Conservation (phyloP, 805 yeast genomes). For the Maudiozyma pseudohumilis region DNA sequence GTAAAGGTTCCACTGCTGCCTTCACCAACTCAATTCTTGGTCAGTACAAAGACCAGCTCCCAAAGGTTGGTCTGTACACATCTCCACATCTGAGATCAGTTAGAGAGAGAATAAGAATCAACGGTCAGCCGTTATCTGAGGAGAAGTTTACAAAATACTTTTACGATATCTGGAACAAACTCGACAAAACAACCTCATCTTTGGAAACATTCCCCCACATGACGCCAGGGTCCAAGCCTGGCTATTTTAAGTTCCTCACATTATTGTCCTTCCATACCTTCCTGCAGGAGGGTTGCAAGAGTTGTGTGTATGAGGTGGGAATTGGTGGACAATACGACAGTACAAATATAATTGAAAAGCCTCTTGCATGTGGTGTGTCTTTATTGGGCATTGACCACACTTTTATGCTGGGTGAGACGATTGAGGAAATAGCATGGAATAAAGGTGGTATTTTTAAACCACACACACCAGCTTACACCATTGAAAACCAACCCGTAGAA, state of each 20-base stretch:
- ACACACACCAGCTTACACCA: conserved; percentile 57
- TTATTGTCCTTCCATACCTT: conserved; percentile 86
- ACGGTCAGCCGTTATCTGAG: conserved; percentile 79
- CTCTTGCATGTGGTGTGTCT: conserved; percentile 78
- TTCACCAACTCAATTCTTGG: conserved; percentile 72
- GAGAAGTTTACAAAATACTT: conserved; percentile 77
- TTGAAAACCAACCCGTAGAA: conserved; percentile 44
- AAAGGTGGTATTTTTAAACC: conserved; percentile 85
- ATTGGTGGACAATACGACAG: conserved; percentile 97
- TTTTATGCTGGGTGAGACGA: conserved; percentile 72
- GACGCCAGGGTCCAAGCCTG: conserved; percentile 68
- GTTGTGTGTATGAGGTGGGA: conserved; percentile 95
- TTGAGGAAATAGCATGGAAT: conserved; percentile 90
- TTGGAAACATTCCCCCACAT: conserved; percentile 58
- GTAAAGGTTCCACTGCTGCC: conserved; percentile 97
- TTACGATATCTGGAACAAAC: conserved; percentile 85
- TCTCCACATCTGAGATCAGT: conserved; percentile 94
- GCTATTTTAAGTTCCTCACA: conserved; percentile 86
- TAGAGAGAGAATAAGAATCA: conserved; percentile 79
- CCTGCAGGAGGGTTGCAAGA: conserved; percentile 76
- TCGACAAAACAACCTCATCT: conserved; percentile 50
- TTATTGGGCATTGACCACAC: conserved; percentile 90
- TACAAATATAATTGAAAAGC: conserved; percentile 75
- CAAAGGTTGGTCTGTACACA: conserved; percentile 82
- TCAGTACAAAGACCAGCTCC: conserved; percentile 40